Conservation (phyloP, 257 asterid species). For the Nemophila menziesii region DNA sequence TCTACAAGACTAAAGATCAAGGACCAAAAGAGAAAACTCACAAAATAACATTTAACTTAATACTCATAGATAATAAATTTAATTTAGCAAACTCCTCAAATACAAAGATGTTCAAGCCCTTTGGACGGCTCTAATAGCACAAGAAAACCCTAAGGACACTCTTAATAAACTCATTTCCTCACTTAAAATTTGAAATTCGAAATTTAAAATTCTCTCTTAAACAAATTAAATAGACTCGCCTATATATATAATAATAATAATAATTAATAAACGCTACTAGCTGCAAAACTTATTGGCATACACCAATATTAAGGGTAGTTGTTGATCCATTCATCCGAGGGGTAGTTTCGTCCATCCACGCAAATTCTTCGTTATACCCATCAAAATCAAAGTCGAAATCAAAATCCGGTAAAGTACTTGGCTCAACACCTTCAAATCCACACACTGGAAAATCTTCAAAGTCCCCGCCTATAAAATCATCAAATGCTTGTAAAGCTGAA, state of each 20-base stretch:
- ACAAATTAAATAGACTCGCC: conserved; percentile 14
- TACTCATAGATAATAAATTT: not conserved
- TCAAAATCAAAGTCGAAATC: conserved; percentile 56
- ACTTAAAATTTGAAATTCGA: conserved; percentile 1
- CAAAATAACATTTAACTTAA: too few species aligned
- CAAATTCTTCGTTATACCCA: conserved; percentile 30
- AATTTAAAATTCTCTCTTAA: conserved; percentile 9
- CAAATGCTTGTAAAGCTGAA: not conserved
- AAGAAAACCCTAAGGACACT: conserved; percentile 45
- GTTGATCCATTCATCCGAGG: conserved; percentile 28
- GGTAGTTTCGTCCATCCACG: conserved; percentile 55
- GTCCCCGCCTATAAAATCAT: conserved; percentile 11
- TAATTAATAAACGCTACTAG: not conserved
- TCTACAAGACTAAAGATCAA: too few species aligned
- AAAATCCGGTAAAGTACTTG: conserved; percentile 36
- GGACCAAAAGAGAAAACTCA: too few species aligned
- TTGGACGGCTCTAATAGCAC: conserved; percentile 75
- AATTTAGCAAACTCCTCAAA: not conserved
- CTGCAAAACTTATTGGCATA: conserved; percentile 95
- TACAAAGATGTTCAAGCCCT: conserved; percentile 9
- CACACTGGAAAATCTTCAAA: conserved; percentile 34
- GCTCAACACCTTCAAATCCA: conserved; percentile 27
- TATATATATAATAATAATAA: conserved; percentile 4
- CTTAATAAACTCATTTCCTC: conserved; percentile 1
- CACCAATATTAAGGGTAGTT: conserved; percentile 61